phyloP scores from a whole-genome alignment of 306 rosid species.

The Cicer pinnatifidum region DNA sequence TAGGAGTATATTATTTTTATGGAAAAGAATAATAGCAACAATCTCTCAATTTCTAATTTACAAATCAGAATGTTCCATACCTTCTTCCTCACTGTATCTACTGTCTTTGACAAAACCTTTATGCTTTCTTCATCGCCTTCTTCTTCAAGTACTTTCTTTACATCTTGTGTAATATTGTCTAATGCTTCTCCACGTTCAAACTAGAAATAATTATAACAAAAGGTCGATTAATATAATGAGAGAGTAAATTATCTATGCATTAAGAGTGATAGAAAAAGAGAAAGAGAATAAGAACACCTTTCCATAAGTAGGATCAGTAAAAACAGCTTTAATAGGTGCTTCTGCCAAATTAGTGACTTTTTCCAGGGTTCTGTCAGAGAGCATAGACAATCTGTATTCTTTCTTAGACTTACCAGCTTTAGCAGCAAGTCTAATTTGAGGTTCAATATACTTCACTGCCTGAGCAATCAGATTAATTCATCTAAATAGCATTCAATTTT shows the following conservation, averaged over 20 bases:
- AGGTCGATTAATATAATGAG: conserved; percentile 24
- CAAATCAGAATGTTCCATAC: conserved; percentile 50
- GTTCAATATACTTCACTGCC: conserved; percentile 93
- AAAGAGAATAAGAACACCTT: conserved; percentile 58
- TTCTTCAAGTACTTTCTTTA: conserved; percentile 73
- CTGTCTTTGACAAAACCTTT: conserved; percentile 76
- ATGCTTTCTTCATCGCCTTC: conserved; percentile 92
- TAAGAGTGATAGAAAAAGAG: conserved; percentile 27
- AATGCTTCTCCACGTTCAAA: conserved; percentile 97
- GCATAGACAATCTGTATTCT: conserved; percentile 85
- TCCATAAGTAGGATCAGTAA: conserved; percentile 91
- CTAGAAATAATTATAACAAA: conserved; percentile 51
- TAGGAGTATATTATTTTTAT: not conserved
- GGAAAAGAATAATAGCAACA: not conserved
- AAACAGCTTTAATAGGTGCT: conserved; percentile 79
- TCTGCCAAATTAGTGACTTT: conserved; percentile 74
- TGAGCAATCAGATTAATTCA: conserved; percentile 46
- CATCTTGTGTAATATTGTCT: conserved; percentile 81
- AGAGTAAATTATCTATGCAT: not conserved
- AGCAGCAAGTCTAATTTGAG: conserved; percentile 88
- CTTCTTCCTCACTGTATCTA: conserved; percentile 92
- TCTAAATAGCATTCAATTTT: conserved; percentile 45
- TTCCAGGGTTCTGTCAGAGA: conserved; percentile 77
- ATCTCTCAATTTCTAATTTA: conserved; percentile 25
- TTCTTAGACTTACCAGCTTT: conserved; percentile 89